phyloP scores from a whole-genome alignment of 2,329 filamentous ascomycete genomes.

The Stachybotrys chartarum region DNA sequence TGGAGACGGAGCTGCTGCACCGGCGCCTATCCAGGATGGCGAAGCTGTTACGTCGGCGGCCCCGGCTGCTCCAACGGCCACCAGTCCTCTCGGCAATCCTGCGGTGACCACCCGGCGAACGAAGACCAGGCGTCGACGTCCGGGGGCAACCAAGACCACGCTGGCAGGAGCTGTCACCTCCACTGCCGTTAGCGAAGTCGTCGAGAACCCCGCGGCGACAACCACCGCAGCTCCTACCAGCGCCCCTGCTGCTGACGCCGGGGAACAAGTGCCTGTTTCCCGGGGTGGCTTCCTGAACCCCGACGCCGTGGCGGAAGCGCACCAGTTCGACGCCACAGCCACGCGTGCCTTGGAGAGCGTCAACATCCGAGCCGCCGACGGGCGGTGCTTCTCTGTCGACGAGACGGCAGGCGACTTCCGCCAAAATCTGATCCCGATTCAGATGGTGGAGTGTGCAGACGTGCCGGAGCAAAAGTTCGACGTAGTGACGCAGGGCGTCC shows the following conservation, averaged over 20 bases:
- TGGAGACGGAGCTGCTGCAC: constrained; percentile 6
- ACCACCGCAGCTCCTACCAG: constrained; percentile 2
- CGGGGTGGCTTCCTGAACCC: constrained; percentile 42
- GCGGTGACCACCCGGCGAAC: not conserved
- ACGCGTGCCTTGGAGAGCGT: constrained; percentile 36
- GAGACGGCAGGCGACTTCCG: constrained; percentile 47
- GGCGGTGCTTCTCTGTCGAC: constrained; percentile 44
- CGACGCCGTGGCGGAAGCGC: constrained; percentile 40
- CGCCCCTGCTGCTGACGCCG: constrained; percentile 24
- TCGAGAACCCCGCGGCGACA: not conserved
- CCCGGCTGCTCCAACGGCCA: not conserved
- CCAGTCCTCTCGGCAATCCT: not conserved
- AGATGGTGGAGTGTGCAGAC: constrained; percentile 35
- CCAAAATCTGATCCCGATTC: constrained; percentile 44
- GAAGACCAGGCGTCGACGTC: not conserved
- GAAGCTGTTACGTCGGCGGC: not conserved
- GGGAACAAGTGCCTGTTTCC: constrained; percentile 38
- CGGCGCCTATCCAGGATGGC: not conserved
- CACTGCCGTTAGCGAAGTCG: not conserved
- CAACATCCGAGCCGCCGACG: constrained; percentile 38
- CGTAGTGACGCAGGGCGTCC: constrained; percentile 39
- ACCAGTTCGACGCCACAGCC: constrained; percentile 38
- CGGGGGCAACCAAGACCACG: not conserved
- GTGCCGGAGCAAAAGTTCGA: constrained; percentile 42
- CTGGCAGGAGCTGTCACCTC: not conserved